Percentiles rank a stretch among this genome's conserved stretches.
These are phyloP conservation scores for Daldinia decipiens DNA, from an alignment of 495 filamentous ascomycete species.

Conservation along the genomic window DNA sequence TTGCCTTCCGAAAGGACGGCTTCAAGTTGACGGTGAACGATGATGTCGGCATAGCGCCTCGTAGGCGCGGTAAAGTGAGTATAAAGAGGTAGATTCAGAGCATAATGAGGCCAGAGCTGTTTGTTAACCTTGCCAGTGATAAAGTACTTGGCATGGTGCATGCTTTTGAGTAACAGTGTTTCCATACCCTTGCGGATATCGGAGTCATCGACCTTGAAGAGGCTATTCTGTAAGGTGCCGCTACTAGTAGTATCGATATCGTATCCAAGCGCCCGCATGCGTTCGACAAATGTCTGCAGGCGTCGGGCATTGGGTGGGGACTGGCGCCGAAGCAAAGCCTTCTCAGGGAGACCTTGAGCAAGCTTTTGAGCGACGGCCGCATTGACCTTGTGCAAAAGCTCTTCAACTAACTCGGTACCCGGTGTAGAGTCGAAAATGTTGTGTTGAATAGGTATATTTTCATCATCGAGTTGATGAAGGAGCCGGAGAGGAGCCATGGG, in stretches of 20 bases:
- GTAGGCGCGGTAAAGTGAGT: constrained; percentile 98
- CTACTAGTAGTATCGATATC: constrained; percentile 90
- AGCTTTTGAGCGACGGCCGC: constrained; percentile 88
- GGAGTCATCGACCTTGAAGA: constrained; percentile 88
- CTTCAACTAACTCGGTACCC: constrained; percentile 93
- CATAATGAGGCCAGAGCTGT: constrained; percentile 85
- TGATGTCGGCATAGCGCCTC: constrained; percentile 91
- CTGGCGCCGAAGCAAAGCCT: constrained; percentile 91
- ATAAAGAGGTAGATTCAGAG: constrained; percentile 91
- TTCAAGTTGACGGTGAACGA: constrained; percentile 96
- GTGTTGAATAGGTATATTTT: constrained; percentile 94
- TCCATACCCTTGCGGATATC: constrained; percentile 98
- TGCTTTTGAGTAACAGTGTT: constrained; percentile 89
- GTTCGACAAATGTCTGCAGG: constrained; percentile 87
- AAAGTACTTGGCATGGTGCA: constrained; percentile 95
- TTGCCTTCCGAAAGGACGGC: constrained; percentile 82
- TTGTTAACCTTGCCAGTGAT: constrained; percentile 77
- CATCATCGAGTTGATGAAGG: constrained; percentile 94
- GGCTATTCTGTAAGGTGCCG: constrained; percentile 86
- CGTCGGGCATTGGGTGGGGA: constrained; percentile 85
- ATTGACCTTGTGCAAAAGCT: constrained; percentile 92
- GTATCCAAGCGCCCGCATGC: constrained; percentile 91
- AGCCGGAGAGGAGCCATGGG: constrained; percentile 87
- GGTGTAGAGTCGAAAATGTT: constrained; percentile 94
- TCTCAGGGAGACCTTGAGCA: constrained; percentile 80